Percentiles rank a stretch among this genome's conserved stretches.
Evolutionary conservation across 768 basidiomycete species (phyloP).

Genomic region (Termitomyces eurrhizus): DNA sequence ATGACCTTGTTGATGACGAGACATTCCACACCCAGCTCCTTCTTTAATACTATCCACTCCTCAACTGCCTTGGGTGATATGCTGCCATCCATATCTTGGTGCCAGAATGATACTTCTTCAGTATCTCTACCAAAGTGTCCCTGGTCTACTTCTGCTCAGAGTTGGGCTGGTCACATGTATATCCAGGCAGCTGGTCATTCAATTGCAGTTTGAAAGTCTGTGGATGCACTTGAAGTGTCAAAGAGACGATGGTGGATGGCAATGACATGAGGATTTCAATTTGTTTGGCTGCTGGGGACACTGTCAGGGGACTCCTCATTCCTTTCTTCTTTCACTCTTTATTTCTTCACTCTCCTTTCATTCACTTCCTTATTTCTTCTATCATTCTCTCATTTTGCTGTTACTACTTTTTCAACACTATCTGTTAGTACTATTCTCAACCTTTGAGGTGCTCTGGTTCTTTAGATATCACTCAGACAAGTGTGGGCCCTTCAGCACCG

Average conservation of each 20-base stretch:
- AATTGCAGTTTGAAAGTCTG: conserved; percentile 24
- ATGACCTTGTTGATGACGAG: conserved; percentile 72
- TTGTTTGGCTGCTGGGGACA: conserved; percentile 39
- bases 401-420: too few relatives aligned
- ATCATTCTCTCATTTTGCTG: too few relatives aligned
- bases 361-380: too few relatives aligned
- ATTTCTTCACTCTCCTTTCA: too few relatives aligned
- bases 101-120: conserved; percentile 70
- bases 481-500: too few relatives aligned
- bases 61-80: conserved; percentile 64
- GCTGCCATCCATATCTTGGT: conserved; percentile 47
- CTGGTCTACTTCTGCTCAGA: conserved; percentile 43
- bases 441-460: too few relatives aligned
- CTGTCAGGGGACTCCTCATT: too few relatives aligned
- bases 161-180: conserved; percentile 47
- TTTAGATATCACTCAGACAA: too few relatives aligned
- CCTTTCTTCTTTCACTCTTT: too few relatives aligned
- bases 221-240: conserved; percentile 57
- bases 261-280: conserved; percentile 64
- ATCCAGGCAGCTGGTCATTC: conserved; percentile 69
- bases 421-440: too few relatives aligned
- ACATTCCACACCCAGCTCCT: conserved; percentile 76
- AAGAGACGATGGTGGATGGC: conserved; percentile 67
- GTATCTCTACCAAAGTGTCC: too few relatives aligned
- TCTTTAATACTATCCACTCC: conserved; percentile 78